A percentile compares a stretch with the other conserved stretches of the same genome.
These are phyloP conservation scores for Mimosa pudica DNA, from an alignment of 306 rosid species.

Conservation along the genomic window DNA sequence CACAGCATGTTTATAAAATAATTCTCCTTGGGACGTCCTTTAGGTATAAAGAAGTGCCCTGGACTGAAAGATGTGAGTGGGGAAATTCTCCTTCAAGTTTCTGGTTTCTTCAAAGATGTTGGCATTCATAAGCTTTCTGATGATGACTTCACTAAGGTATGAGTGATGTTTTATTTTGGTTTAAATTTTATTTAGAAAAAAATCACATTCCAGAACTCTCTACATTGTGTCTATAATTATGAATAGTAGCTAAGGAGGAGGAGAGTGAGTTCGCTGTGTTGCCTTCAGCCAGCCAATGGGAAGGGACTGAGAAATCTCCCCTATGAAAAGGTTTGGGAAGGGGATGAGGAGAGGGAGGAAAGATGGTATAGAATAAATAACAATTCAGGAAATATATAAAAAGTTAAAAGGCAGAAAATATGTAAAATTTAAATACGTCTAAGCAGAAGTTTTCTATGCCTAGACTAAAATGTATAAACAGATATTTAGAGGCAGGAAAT, in stretches of 20 bases:
- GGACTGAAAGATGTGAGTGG: constrained; percentile 33
- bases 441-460: background rate
- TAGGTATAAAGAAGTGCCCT: constrained; percentile 61
- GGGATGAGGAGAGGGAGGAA: background rate
- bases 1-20: constrained; percentile 11
- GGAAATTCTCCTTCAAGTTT: constrained; percentile 54
- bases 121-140: constrained; percentile 65
- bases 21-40: constrained; percentile 24
- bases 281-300: background rate
- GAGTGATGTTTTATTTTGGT: constrained; percentile 24
- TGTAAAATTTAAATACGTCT: background rate
- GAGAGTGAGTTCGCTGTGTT: background rate
- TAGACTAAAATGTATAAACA: background rate
- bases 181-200: constrained; percentile 22
- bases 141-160: constrained; percentile 73
- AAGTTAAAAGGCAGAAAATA: background rate
- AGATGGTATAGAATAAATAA: background rate
- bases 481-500: background rate
- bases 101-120: constrained; percentile 63
- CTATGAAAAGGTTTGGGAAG: background rate
- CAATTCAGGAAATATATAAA: background rate
- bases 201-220: constrained; percentile 7
- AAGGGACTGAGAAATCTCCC: background rate
- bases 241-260: background rate
- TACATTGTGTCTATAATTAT: background rate